Evolutionary conservation across 2,329 filamentous ascomycete species (phyloP).

Genomic region (Capronia epimyces): DNA sequence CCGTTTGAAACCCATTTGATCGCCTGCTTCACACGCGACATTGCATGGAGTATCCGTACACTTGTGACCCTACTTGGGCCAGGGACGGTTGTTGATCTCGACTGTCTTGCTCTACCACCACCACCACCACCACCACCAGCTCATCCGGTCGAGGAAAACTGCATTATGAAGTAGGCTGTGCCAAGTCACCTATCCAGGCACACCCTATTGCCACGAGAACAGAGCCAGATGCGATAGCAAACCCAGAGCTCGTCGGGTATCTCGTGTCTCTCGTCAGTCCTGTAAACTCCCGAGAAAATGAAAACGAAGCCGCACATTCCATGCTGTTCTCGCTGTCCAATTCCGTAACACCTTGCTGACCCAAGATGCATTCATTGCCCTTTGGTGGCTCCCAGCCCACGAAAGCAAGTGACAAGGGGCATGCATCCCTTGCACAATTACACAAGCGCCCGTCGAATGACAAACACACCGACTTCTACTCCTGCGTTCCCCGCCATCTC

Average conservation of each 20-base stretch:
- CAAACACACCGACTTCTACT: slow-evolving; percentile 46
- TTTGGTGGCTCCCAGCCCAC: background rate
- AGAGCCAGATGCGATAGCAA: background rate
- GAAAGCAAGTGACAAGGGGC: background rate
- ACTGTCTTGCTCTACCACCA: background rate
- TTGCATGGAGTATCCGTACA: no score
- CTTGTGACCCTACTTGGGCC: no score
- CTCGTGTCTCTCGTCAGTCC: slow-evolving; percentile 18
- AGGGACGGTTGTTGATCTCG: background rate
- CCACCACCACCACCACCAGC: background rate
- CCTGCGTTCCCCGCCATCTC: slow-evolving; percentile 39
- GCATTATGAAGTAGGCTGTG: background rate
- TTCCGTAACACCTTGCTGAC: slow-evolving; percentile 18
- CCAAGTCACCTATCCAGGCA: background rate
- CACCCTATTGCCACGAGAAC: background rate
- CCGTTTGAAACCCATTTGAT: no score
- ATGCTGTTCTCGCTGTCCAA: background rate
- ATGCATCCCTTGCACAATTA: background rate
- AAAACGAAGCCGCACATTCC: background rate
- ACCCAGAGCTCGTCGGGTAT: slow-evolving; percentile 11
- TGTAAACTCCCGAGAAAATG: slow-evolving; percentile 2
- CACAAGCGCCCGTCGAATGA: slow-evolving; percentile 39
- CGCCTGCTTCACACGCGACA: no score
- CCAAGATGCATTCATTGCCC: background rate
- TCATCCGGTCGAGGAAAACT: background rate